Conservation (phyloP, 208 protist genomes). For the Naegleria fowleri region DNA sequence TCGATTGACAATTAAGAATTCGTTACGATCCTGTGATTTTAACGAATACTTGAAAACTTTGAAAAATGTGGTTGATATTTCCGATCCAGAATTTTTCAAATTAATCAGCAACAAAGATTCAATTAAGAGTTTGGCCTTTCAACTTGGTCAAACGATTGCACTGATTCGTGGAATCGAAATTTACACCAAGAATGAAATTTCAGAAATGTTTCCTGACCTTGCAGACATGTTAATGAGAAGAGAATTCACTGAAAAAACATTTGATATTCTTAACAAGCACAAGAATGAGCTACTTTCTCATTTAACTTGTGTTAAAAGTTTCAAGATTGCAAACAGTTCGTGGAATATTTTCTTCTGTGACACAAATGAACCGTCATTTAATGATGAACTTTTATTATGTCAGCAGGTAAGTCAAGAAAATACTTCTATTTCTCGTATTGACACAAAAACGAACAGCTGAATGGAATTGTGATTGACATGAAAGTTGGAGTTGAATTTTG, state of each 20-base stretch:
- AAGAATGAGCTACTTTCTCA: neutral
- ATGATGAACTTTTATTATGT: neutral
- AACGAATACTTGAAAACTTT: neutral
- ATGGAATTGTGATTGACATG: neutral
- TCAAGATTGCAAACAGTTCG: neutral
- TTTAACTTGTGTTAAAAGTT: neutral
- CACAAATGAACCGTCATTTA: neutral
- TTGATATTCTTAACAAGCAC: neutral
- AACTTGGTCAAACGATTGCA: neutral
- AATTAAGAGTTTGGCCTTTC: neutral
- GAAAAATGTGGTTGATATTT: neutral
- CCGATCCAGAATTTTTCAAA: neutral
- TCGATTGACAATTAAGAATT: neutral
- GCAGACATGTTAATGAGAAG: neutral
- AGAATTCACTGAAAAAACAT: neutral
- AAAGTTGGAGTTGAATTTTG: neutral
- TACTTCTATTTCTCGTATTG: neutral
- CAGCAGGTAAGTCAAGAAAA: neutral
- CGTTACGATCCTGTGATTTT: neutral
- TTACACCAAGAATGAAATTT: conserved; percentile 4
- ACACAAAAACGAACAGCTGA: neutral
- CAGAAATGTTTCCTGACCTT: neutral
- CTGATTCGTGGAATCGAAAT: neutral
- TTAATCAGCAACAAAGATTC: neutral
- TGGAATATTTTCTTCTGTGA: neutral